Evolutionary conservation across 306 rosid species (phyloP).

Genomic region (Erythrophleum fordii): DNA sequence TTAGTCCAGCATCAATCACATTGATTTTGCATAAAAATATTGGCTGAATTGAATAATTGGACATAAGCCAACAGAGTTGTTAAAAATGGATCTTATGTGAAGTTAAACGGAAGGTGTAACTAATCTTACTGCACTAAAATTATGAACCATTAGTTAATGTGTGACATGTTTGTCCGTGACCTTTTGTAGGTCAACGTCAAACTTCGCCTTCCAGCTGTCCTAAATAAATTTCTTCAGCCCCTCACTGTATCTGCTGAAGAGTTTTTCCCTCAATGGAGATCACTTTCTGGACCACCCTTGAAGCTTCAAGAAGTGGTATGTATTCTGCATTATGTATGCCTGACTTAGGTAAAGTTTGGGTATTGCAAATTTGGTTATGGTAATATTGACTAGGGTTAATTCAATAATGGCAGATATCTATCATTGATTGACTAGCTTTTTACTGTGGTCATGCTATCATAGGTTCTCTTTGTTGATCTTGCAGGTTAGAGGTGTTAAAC

Average conservation of each 20-base stretch:
- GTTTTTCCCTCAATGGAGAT: conserved; percentile 97
- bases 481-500: conserved; percentile 97
- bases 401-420: neutral
- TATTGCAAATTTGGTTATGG: conserved; percentile 4
- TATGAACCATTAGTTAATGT: conserved; percentile 36
- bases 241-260: conserved; percentile 83
- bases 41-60: conserved; percentile 8
- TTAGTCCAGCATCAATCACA: conserved; percentile 13
- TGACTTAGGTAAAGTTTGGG: conserved; percentile 8
- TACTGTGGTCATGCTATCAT: conserved; percentile 29
- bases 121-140: neutral
- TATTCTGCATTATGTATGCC: conserved; percentile 37
- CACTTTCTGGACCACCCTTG: conserved; percentile 94
- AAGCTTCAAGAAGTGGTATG: conserved; percentile 99
- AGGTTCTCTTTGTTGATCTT: conserved; percentile 44
- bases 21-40: neutral
- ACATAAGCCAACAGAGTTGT: conserved; percentile 11
- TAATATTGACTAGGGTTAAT: neutral
- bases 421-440: conserved; percentile 9
- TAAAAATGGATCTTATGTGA: neutral
- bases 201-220: conserved; percentile 93
- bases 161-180: conserved; percentile 21
- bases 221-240: conserved; percentile 93
- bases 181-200: conserved; percentile 74
- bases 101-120: conserved; percentile 24